phyloP scores from a whole-genome alignment of 495 filamentous ascomycete genomes.

The Paragyromitra xinjiangensis region DNA sequence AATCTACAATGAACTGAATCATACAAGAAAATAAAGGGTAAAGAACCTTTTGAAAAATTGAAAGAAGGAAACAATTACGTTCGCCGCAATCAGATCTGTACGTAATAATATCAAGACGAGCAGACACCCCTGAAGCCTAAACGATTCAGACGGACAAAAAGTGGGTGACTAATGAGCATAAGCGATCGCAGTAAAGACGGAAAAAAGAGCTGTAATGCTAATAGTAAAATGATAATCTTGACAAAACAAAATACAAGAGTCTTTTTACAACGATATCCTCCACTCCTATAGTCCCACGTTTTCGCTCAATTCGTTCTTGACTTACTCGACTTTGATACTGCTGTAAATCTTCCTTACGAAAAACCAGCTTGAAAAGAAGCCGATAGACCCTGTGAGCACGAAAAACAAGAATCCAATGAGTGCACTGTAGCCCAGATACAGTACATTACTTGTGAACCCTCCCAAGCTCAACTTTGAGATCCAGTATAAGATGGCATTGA shows the following conservation, averaged over 20 bases:
- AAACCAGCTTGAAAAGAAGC: conserved; percentile 91
- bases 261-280: conserved; percentile 8
- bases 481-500: conserved; percentile 88
- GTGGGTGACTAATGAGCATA: no score
- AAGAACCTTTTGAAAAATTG: neutral
- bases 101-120: neutral
- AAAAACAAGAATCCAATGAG: conserved; percentile 91
- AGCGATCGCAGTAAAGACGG: neutral
- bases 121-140: neutral
- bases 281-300: neutral
- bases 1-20: conserved; percentile 38
- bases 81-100: neutral
- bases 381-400: conserved; percentile 94
- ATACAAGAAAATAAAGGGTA: conserved; percentile 1
- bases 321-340: conserved; percentile 93
- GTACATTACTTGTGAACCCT: conserved; percentile 81
- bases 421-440: conserved; percentile 92
- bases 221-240: neutral
- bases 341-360: conserved; percentile 93
- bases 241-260: conserved; percentile 22
- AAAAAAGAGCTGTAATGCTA: neutral
- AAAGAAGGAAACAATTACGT: neutral
- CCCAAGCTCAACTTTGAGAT: conserved; percentile 82
- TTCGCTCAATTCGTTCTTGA: neutral
- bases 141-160: neutral